Conservation (phyloP, 176 grass and related monocot genomes). For the Tuctoria greenei region DNA sequence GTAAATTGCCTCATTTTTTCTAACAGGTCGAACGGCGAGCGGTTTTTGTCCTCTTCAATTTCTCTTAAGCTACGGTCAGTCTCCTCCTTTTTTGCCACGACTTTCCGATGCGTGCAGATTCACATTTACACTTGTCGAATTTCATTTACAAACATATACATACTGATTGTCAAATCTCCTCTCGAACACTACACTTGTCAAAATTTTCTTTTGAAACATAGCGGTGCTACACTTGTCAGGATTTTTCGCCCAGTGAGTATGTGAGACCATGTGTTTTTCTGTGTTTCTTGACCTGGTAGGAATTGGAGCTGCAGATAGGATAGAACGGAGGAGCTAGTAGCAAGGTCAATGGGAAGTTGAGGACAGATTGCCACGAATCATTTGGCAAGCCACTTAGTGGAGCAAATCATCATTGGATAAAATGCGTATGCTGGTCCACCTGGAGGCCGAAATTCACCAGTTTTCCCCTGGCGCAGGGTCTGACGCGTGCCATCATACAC, state of each 20-base stretch:
- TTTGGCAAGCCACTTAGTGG: slow-evolving; percentile 40
- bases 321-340: not conserved
- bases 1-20: too few species aligned
- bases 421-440: slow-evolving; percentile 21
- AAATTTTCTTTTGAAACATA: not conserved
- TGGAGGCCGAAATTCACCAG: slow-evolving; percentile 7
- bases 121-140: not conserved
- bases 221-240: too few species aligned
- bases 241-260: too few species aligned
- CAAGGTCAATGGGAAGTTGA: slow-evolving; percentile 21
- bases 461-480: not conserved
- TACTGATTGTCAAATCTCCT: not conserved
- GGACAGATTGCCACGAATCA: slow-evolving; percentile 36
- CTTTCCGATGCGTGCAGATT: too few species aligned
- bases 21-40: too few species aligned
- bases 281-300: slow-evolving; percentile 18
- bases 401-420: slow-evolving; percentile 40
- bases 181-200: not conserved
- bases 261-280: not conserved
- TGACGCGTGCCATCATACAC: slow-evolving; percentile 24
- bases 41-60: slow-evolving; percentile 2
- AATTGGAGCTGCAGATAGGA: not conserved
- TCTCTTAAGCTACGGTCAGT: not conserved
- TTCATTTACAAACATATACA: not conserved
- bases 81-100: too few species aligned